Conservation (phyloP, 73 alveolate species). For the Tetrahymena malaccensis region DNA sequence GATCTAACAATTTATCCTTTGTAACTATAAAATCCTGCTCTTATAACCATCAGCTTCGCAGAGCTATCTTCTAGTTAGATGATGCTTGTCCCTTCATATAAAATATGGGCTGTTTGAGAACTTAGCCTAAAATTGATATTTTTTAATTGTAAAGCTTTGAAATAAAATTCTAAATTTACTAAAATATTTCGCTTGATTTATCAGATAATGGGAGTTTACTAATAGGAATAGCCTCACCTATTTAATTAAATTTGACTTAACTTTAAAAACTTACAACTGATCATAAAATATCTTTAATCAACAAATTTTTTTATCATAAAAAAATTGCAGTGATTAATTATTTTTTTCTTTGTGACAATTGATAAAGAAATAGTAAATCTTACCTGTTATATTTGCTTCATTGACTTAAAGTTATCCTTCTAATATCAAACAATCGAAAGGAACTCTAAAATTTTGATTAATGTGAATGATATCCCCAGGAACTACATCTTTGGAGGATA, state of each 20-base stretch:
- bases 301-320: not conserved
- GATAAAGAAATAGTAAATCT: not conserved
- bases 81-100: not conserved
- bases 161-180: not conserved
- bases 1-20: conserved; percentile 34
- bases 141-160: too few species aligned
- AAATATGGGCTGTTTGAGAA: not conserved
- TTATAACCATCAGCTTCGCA: not conserved
- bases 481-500: not conserved
- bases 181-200: not conserved
- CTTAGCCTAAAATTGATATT: not conserved
- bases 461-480: not conserved
- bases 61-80: not conserved
- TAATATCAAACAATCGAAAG: not conserved
- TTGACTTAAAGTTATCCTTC: not conserved
- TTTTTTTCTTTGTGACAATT: not conserved
- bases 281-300: not conserved
- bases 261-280: not conserved
- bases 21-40: conserved; percentile 29
- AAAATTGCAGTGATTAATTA: not conserved
- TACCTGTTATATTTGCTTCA: not conserved
- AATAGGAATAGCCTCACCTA: not conserved
- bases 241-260: not conserved
- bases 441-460: not conserved
- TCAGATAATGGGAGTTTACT: not conserved